Base-by-base conservation (phyloP, 1,139 yeast genomes). In the Scheffersomyces titani region DNA sequence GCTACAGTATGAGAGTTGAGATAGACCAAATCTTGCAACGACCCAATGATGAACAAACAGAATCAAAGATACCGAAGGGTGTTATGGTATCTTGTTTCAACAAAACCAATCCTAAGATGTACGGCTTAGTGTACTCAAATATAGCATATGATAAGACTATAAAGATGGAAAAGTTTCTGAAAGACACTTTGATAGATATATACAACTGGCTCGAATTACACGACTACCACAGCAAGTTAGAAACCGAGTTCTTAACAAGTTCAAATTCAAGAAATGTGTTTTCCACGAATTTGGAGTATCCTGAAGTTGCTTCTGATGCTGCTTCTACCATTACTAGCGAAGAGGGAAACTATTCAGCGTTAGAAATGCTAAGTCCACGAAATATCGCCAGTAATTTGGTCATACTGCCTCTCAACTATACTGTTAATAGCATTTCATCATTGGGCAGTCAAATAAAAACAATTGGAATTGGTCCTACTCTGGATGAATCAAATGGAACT, bases 401-500 rank as follows among this genome's bases (percentile, higher is more conserved):
- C 7, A 71, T 77, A 13, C 76, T 69, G 73, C 83, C 83, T 0
- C 58, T 78, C 13, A 74, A 70, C 55, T 71, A 68, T 51, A 77
- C 82, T 0, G 68, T 78, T 54, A 75, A 70, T 54, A 75, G 76
- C 44, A 69, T 78, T 67, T 68, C 65, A 63, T 59, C 50, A 57
- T 64, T 56, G 18, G 59, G 58, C 9, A 59, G 54, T 4, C 52
- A 52, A 19, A 54, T 57, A n/a, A 51, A 52, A 19, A 47, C 19
- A 16, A 2, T 53, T 52, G 55, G 58, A 57, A 5, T 55, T 56
- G 20, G 53, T 56, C 19, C 59, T 6, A 22, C 36, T 16, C 11
- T 22, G 45, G 16, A 19, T 7, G 40, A 46, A 46, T 16, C 49
- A 6, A 22, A 19, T 16, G 49, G n/a, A 57, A 47, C 54, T 53